Evolutionary conservation across 2,329 filamentous ascomycete species (phyloP), one percentile per base, ranked within the genome.

Genomic region (Plectosphaerella sp.): DNA sequence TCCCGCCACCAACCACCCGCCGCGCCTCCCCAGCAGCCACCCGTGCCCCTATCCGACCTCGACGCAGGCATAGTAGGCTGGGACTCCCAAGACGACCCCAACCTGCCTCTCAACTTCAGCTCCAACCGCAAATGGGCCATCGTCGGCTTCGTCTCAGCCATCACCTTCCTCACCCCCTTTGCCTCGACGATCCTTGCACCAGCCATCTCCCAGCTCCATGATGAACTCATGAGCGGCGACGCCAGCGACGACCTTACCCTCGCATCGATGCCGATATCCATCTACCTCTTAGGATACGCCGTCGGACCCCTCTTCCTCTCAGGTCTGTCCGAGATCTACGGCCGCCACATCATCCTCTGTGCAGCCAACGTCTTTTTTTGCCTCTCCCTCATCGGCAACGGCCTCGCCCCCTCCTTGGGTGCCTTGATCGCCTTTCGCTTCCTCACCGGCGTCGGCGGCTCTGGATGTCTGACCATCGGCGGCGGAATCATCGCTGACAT

Each of bases 91-190:
- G 73, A 78, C 50, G 82, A 86, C 60, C 80, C 79, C 0, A 66
- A 69, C 3, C 80, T 81, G 66, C 82, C 82, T 2, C 72, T 82
- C 58, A 85, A 86, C 64, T 84, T 85, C 69, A 57, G 75, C 2
- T 61, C 58, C 7, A 63, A 64, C 16, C 78, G 75, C 58, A 86
- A 86, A 68, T 86, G 83, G 82, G 63, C 75, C 16, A 75, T 80
- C 36, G 76, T 80, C 7, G 64, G 74, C 47, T 73, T 82, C 16
- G 74, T 87, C 18, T 76, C 82, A 1, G 68, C 72, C 55, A 86
- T 86, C 62, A 86, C 83, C 9, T 79, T 87, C 57, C 79, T 87
- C 61, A 85, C 83, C 0, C 83, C 84, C 0, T 80, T 87, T 24
- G 81, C 83, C 0, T 86, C 83, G 7, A 83, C 83, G 1, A 86